phyloP scores from a whole-genome alignment of 2,329 filamentous ascomycete genomes.

The Pseudogymnoascus verrucosus region DNA sequence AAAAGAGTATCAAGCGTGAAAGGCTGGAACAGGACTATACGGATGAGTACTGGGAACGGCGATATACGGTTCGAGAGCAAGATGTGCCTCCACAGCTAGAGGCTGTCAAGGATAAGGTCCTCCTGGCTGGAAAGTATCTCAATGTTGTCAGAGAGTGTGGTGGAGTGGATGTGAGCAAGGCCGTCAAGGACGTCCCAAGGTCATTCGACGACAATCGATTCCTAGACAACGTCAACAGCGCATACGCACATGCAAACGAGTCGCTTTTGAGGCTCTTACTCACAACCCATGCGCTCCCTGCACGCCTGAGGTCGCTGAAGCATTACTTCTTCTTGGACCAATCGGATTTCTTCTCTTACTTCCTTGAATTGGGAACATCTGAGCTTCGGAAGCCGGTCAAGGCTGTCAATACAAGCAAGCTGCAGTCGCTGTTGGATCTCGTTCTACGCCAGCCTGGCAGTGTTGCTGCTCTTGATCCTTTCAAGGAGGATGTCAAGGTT shows the following conservation, averaged over 20 bases:
- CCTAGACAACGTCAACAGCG: constrained; percentile 89
- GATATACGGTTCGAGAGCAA: constrained; percentile 87
- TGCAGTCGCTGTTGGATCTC: constrained; percentile 91
- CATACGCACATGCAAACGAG: constrained; percentile 92
- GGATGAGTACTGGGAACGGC: constrained; percentile 97
- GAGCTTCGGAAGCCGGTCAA: constrained; percentile 87
- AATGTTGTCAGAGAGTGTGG: constrained; percentile 97
- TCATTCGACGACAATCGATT: constrained; percentile 91
- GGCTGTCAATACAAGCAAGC: constrained; percentile 81
- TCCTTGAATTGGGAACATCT: constrained; percentile 81
- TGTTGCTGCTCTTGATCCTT: constrained; percentile 87
- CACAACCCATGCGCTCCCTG: constrained; percentile 84
- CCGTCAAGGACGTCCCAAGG: constrained; percentile 76
- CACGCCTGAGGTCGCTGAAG: constrained; percentile 81
- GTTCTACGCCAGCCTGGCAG: constrained; percentile 94
- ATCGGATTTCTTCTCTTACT: constrained; percentile 97
- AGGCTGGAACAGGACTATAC: constrained; percentile 93
- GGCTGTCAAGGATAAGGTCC: constrained; percentile 84
- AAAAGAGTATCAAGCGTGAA: constrained; percentile 88
- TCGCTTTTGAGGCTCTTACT: constrained; percentile 85
- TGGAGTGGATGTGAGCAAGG: constrained; percentile 86
- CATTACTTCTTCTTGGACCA: constrained; percentile 99
- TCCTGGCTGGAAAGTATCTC: constrained; percentile 92
- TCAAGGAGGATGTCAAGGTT: constrained; percentile 97
- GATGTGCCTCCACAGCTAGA: constrained; percentile 89